These are phyloP conservation scores for Ganoderma lingzhi DNA, from an alignment of 1,284 basidiomycete species.

Conservation along the genomic window DNA sequence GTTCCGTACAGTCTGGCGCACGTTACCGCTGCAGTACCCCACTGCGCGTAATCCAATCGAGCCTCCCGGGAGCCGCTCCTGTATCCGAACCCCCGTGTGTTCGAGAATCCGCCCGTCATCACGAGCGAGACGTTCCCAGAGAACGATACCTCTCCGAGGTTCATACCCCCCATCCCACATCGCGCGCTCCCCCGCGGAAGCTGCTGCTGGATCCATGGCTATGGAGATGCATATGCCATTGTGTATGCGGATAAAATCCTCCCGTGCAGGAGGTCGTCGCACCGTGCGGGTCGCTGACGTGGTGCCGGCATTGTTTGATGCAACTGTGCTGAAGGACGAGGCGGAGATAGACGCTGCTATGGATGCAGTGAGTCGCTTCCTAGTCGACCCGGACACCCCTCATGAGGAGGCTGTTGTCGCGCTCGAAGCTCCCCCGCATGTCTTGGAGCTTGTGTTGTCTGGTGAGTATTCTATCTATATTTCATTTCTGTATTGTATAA, in stretches of 20 bases:
- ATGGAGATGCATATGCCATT: background rate
- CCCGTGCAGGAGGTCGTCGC: background rate
- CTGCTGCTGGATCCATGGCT: background rate
- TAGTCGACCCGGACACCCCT: background rate
- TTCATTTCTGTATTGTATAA: background rate
- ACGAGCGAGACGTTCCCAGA: background rate
- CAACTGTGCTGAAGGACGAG: background rate
- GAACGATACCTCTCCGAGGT: constrained; percentile 1
- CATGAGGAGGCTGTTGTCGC: background rate
- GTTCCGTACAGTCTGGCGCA: background rate
- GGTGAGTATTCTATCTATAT: background rate
- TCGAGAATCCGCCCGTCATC: background rate
- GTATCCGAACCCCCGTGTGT: background rate
- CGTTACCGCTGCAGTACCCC: background rate
- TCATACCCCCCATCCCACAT: background rate
- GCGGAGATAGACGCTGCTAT: background rate
- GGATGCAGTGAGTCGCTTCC: background rate
- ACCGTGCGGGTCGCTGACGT: background rate
- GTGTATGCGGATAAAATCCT: background rate
- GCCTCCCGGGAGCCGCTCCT: background rate
- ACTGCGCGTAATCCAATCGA: background rate
- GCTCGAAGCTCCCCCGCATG: background rate
- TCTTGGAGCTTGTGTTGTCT: background rate
- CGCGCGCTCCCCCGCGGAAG: background rate
- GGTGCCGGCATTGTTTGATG: background rate